Base-by-base conservation (phyloP, 2,329 filamentous ascomycete genomes). In the Fusarium devonianum region DNA sequence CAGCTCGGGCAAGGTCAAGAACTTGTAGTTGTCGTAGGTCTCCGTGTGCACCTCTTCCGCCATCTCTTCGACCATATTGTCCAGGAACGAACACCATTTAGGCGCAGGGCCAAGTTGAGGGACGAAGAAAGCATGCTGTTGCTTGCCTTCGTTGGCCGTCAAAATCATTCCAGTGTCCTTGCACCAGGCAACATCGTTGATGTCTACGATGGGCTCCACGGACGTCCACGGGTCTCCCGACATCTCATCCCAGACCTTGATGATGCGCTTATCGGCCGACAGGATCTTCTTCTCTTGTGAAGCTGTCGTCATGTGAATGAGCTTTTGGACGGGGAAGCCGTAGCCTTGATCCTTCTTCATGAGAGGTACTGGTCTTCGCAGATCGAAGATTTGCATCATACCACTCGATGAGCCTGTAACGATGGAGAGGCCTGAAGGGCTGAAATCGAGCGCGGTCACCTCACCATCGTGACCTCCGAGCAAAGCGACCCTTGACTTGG, bases 1-100 rank as follows among this genome's bases (percentile, higher is more conserved):
- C 42, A 99, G 80, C 71, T 99, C 92, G 32, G 90, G 85, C 53
- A 91, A 73, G 2, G 93, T 96, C 68, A 99, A 79, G 83, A 99
- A 99, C 75, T 97, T 99, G 84, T 93, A 97, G 74, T 99, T 97
- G 74, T 99, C 94, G 77, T 99, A 99, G 8, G 94, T 90, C 63
- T 94, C 87, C 21, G 87, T 88, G 51, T 78, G 81, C 21, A 81
- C 78, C 68, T 88, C 85, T 69, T 97, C 93, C 7, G 93, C 93
- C 91, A 99, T 97, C 73, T 99, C 95, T 75, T 99, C 94, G 8
- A 97, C 94, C 66, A 99, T 85, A 66, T 95, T 97, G 74, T 99
- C 95, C 55, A 99, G 77, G 83, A 97, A 97, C 3, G 89, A 87
- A 69, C 94, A 97, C 94, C 94, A 99, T 66, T 85, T 90, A 1